phyloP scores from a whole-genome alignment of 2,329 filamentous ascomycete species.

The Botryosphaeria dothidea region DNA sequence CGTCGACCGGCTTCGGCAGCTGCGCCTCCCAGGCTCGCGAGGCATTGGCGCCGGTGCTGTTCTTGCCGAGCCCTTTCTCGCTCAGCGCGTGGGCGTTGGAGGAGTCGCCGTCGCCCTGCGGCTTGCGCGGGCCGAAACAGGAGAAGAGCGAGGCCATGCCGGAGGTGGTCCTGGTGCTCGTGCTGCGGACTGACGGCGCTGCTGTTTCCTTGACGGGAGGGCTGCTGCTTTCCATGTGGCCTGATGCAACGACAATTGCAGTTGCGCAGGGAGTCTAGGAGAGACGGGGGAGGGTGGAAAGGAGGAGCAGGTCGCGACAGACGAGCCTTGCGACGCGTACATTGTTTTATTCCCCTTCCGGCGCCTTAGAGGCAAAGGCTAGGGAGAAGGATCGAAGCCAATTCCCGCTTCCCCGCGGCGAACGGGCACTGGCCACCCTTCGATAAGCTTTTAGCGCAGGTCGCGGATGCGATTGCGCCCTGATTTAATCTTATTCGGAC shows the following conservation, averaged over 20 bases:
- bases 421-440: not conserved
- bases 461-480: not conserved
- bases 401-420: constrained; percentile 1
- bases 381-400: not conserved
- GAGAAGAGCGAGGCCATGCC: constrained; percentile 1
- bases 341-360: not conserved
- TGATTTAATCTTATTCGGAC: not conserved
- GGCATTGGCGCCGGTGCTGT: not conserved
- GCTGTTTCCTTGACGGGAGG: not conserved
- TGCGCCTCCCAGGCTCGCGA: not conserved
- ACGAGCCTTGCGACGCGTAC: not conserved
- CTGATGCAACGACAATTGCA: no score
- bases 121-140: constrained; percentile 7
- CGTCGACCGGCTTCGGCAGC: constrained; percentile 29
- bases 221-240: not conserved
- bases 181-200: not conserved
- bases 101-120: not conserved
- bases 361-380: not conserved
- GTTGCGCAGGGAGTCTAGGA: not conserved
- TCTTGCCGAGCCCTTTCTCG: not conserved
- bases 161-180: not conserved
- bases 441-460: not conserved
- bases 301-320: not conserved
- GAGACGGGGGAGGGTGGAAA: not conserved
- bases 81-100: not conserved